These are phyloP conservation scores for Nepenthes gracilis DNA, from an alignment of 148 eudicot species.

Conservation along the genomic window DNA sequence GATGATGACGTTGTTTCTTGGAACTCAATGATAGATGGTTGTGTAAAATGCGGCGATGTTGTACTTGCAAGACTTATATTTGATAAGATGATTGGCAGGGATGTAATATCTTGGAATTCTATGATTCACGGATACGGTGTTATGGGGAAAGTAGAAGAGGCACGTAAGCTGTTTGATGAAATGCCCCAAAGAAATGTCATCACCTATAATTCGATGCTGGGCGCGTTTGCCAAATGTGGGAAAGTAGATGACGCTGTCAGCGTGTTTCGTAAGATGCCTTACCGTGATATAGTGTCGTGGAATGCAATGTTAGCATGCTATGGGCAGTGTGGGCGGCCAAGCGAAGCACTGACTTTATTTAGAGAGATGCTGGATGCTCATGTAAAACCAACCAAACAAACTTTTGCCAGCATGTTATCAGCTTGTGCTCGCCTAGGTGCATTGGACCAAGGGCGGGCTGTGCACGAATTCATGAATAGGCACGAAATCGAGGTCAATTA, in stretches of 20 bases:
- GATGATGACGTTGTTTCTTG: constrained; percentile 18
- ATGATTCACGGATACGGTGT: constrained; percentile 21
- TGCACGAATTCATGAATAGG: constrained; percentile 11
- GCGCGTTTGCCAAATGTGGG: constrained; percentile 19
- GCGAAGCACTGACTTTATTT: constrained; percentile 22
- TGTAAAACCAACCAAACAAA: constrained; percentile 14
- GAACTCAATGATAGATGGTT: constrained; percentile 25
- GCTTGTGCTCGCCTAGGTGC: constrained; percentile 28
- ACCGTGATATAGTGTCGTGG: constrained; percentile 25
- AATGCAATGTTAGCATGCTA: constrained; percentile 26
- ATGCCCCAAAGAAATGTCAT: constrained; percentile 26
- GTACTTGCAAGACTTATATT: constrained; percentile 13
- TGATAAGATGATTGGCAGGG: constrained; percentile 15
- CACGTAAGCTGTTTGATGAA: constrained; percentile 20
- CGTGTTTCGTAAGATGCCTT: constrained; percentile 17
- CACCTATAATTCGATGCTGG: constrained; percentile 27
- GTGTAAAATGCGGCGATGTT: constrained; percentile 17
- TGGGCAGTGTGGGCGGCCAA: constrained; percentile 15
- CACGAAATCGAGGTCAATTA: constrained; percentile 12
- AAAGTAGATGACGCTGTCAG: constrained; percentile 12
- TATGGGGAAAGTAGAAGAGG: constrained; percentile 16
- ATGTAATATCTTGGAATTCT: constrained; percentile 23
- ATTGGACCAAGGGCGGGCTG: constrained; percentile 16
- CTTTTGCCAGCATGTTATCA: constrained; percentile 18
- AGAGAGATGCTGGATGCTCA: constrained; percentile 17